Evolutionary conservation across 2,329 filamentous ascomycete species (phyloP).

Genomic region (Pseudocercospora fijiensis): DNA sequence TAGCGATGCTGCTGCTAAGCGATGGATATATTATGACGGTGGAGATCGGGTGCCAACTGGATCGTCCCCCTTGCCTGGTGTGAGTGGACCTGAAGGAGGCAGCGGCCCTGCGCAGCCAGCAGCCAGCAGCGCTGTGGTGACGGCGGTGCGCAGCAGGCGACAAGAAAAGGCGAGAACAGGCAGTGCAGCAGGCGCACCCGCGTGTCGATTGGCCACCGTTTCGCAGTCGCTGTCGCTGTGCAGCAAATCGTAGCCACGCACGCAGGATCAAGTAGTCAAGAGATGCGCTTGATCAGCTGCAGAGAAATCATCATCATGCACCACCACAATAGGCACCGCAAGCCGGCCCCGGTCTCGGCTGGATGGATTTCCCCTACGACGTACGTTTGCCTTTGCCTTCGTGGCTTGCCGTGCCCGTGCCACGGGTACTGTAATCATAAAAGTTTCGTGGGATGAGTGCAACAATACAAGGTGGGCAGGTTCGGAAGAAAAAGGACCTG

Average conservation of each 20-base stretch:
- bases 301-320: background rate
- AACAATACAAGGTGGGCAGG: background rate
- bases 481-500: background rate
- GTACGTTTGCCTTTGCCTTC: background rate
- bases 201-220: background rate
- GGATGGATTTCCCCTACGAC: background rate
- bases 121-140: background rate
- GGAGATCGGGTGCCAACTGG: background rate
- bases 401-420: background rate
- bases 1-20: constrained; percentile 8
- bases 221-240: background rate
- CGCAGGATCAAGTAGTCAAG: background rate
- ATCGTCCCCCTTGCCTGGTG: background rate
- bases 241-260: constrained; percentile 1
- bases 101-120: background rate
- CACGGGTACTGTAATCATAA: too few species aligned
- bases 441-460: background rate
- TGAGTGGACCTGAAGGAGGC: background rate
- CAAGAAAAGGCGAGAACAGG: constrained; percentile 1
- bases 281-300: constrained; percentile 4
- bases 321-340: background rate
- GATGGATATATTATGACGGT: constrained; percentile 7
- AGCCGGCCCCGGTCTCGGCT: background rate
- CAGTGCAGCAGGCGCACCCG: background rate
- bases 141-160: background rate